These are phyloP conservation scores for Blumeria graminis DNA, from an alignment of 2,329 filamentous ascomycete genomes.

Conservation along the genomic window DNA sequence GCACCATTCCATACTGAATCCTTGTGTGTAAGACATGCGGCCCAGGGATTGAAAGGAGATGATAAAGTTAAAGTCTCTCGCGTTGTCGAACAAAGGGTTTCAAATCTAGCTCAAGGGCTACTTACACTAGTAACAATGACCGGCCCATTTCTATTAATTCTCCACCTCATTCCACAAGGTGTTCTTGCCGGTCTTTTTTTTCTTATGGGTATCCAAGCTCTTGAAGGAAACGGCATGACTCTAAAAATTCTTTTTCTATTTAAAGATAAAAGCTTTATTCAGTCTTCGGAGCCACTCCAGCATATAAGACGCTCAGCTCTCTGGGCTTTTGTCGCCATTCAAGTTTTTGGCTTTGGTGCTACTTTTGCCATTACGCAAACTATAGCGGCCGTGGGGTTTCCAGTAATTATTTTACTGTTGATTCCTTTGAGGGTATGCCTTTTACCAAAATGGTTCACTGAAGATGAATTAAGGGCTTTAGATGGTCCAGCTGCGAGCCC, in stretches of 20 bases:
- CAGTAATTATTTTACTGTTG: constrained; percentile 17
- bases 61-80: constrained; percentile 34
- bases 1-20: constrained; percentile 63
- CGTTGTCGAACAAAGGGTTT: constrained; percentile 57
- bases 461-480: constrained; percentile 10
- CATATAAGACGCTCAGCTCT: constrained; percentile 38
- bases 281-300: constrained; percentile 31
- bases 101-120: constrained; percentile 55
- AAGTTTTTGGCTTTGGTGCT: constrained; percentile 46
- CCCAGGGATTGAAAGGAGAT: constrained; percentile 18
- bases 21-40: constrained; percentile 43
- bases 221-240: constrained; percentile 56
- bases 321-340: constrained; percentile 45
- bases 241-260: constrained; percentile 46
- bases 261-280: constrained; percentile 38
- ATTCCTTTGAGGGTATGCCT: constrained; percentile 18
- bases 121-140: constrained; percentile 60
- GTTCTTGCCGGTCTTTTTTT: constrained; percentile 66
- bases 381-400: constrained; percentile 60
- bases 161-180: constrained; percentile 57
- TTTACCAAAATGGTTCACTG: constrained; percentile 11
- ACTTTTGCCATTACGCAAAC: constrained; percentile 71
- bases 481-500: constrained; percentile 47
- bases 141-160: constrained; percentile 44
- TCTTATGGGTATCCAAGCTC: constrained; percentile 60